phyloP scores from a whole-genome alignment of 805 yeast species.

The Blastobotrys peoriensis region DNA sequence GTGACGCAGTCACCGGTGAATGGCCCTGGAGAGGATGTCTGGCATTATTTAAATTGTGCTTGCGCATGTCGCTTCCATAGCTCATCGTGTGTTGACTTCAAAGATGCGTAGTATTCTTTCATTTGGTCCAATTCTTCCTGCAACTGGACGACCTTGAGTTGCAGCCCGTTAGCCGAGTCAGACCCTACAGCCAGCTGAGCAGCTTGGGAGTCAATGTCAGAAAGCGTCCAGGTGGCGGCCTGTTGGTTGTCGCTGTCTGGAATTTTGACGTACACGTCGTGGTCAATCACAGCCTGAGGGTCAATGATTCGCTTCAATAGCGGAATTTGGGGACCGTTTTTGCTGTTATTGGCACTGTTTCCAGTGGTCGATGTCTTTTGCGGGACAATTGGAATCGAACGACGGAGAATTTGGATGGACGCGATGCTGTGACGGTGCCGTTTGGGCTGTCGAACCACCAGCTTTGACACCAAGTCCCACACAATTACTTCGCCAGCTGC shows the following conservation, averaged over 20 bases:
- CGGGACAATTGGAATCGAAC: neutral
- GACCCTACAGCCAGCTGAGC: constrained; percentile 7
- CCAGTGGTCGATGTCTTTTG: constrained; percentile 2
- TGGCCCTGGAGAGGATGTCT: too few relatives aligned
- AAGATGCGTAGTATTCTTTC: constrained; percentile 14
- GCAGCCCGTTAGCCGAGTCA: constrained; percentile 11
- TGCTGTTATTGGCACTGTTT: constrained; percentile 8
- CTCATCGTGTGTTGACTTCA: constrained; percentile 19
- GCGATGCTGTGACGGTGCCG: constrained; percentile 21
- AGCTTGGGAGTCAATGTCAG: constrained; percentile 8
- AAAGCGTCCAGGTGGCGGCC: neutral
- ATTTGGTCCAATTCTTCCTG: constrained; percentile 16
- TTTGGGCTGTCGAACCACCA: constrained; percentile 26
- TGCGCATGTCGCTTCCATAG: constrained; percentile 20
- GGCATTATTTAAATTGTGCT: neutral
- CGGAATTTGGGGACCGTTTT: constrained; percentile 21
- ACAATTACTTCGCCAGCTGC: constrained; percentile 58
- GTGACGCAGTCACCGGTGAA: neutral
- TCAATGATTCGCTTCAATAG: constrained; percentile 24
- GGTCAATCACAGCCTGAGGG: constrained; percentile 9
- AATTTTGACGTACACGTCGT: constrained; percentile 19
- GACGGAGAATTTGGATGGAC: constrained; percentile 13
- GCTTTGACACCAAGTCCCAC: constrained; percentile 48
- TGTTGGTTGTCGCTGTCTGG: constrained; percentile 2
- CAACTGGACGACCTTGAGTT: constrained; percentile 13